Evolutionary conservation across 2,329 filamentous ascomycete genomes (phyloP), one percentile per base, ranked within the genome.

Genomic region (Fusarium temperatum): DNA sequence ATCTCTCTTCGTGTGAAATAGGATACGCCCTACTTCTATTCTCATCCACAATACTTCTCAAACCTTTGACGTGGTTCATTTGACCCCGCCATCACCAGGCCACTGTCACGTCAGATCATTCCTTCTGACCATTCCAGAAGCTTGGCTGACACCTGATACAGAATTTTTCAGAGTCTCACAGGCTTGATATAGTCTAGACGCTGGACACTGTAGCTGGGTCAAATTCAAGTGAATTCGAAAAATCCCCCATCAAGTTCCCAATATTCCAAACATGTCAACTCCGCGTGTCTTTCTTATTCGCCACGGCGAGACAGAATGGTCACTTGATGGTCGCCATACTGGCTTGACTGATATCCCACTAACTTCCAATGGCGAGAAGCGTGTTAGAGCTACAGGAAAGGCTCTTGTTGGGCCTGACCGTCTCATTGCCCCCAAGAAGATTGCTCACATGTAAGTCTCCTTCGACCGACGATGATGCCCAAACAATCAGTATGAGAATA

Each of bases 271-370:
- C 59, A 81, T 81, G 80, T 67, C 79, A 28, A 90, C 91, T 5
- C 93, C 94, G 5, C 89, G 93, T 60, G 91, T 94, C 80, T 96
- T 96, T 85, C 90, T 96, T 76, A 85, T 95, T 81, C 94, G 95
- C 77, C 95, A 98, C 80, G 96, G 95, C 83, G 94, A 98, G 85
- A 98, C 95, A 8, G 94, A 97, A 85, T 98, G 95, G 95, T 97
- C 94, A 10, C 90, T 97, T 54, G 92, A 92, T 76, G 95, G 94
- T 63, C 89, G 91, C 59, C 94, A 98, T 83, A 98, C 96, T 1
- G 93, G 95, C 58, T 88, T 86, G 35, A 93, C 93, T n/a, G 95
- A 98, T 79, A 93, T 98, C 8, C 92, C 94, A 3, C 87, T 98
- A 42, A 98, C 95, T 2, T 84, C 87, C 57, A 93, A 94, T 80